Base-by-base conservation (phyloP, 2,329 filamentous ascomycete species). In the Dactylellina drechsleri region DNA sequence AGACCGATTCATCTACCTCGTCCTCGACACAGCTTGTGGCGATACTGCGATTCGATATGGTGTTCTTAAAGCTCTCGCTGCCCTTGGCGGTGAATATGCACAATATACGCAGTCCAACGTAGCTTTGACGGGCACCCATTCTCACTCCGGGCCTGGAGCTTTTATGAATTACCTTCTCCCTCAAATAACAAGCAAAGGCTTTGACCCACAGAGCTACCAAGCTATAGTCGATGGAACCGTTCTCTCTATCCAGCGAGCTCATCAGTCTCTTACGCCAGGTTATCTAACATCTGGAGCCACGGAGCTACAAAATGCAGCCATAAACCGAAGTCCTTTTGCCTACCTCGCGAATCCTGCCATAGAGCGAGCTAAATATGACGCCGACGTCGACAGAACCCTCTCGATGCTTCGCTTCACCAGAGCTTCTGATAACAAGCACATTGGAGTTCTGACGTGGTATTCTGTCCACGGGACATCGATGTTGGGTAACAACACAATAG, bases 131-230 rank as follows among this genome's bases (percentile, higher is more conserved):
- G 94, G 93, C 64, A 98, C 94, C 0, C 94, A 98, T 82, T 95
- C 92, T 26, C 94, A 98, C 83, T 90, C 93, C 23, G 94, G 93
- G 0, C 93, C 94, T 0, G 94, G 91, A 1, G 94, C 91, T 4
- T 98, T 93, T 92, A 85, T 96, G 81, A 98, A 98, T 82, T 98
- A 97, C 80, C 86, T 98, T 8, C 85, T 97, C 4, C 94, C 93
- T 6, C 93, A 97, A 80, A 91, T 98, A 77, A 95, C 94, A 0
- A 93, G 89, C 79, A 86, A 91, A 71, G 94, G 94, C 0, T 97
- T 97, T 79, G 87, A 92, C 82, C 88, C 89, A 79, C 91, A 96
- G 81, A 96, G 92, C 79, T 96, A 96, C 80, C 86, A 90, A 77
- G 93, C 94, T 28, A 92, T 98, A 76, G 92, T 98, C 0, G 89